Conservation (phyloP, 2,329 filamentous ascomycete genomes). For the Grosmannia clavigera region DNA sequence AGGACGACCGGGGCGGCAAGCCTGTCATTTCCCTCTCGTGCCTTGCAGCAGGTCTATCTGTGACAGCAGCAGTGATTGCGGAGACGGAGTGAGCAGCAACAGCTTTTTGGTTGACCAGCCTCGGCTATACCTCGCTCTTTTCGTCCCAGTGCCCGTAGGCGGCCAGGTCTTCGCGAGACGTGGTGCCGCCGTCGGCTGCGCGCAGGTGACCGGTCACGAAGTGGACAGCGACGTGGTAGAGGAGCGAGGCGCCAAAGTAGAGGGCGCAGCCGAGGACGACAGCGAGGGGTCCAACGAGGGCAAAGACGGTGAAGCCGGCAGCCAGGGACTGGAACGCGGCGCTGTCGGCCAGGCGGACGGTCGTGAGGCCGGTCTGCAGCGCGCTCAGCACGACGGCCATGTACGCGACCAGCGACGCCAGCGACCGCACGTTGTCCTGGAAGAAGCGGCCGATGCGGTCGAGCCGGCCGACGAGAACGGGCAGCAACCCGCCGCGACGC, state of each 20-base stretch:
- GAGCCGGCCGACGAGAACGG: slow-evolving; percentile 15
- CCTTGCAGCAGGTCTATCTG: too few species aligned
- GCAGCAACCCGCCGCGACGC: slow-evolving; percentile 9
- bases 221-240: slow-evolving; percentile 10
- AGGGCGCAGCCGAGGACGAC: slow-evolving; percentile 8
- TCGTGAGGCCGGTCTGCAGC: slow-evolving; percentile 35
- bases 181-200: background rate
- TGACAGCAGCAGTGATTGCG: too few species aligned
- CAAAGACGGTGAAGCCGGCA: slow-evolving; percentile 36
- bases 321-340: slow-evolving; percentile 28
- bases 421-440: slow-evolving; percentile 27
- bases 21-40: too few species aligned
- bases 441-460: slow-evolving; percentile 27
- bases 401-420: slow-evolving; percentile 27
- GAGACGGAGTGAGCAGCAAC: too few species aligned
- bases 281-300: slow-evolving; percentile 28
- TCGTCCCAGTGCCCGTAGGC: slow-evolving; percentile 9
- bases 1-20: too few species aligned
- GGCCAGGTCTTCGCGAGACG: background rate
- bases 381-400: slow-evolving; percentile 32
- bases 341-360: slow-evolving; percentile 20
- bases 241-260: slow-evolving; percentile 11
- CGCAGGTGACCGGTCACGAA: slow-evolving; percentile 6
- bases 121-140: slow-evolving; percentile 8
- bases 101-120: too few species aligned